Evolutionary conservation across 2,329 filamentous ascomycete genomes (phyloP), one percentile per base, ranked within the genome.

Genomic region (Coniochaeta sp.): DNA sequence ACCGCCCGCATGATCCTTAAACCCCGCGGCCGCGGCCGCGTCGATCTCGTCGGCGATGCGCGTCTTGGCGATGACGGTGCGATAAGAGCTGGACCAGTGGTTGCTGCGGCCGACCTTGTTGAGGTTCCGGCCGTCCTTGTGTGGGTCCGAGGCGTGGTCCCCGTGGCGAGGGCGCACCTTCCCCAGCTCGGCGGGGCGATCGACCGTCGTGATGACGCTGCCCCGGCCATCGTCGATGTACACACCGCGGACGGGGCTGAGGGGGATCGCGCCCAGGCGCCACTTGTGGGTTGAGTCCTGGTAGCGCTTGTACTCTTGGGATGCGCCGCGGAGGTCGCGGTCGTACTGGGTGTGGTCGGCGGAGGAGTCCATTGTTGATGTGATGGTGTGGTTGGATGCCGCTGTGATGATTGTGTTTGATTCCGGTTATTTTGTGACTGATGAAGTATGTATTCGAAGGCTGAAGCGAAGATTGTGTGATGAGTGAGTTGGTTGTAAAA

Each of bases 231-330:
- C 57, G 16, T 68, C 70, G n/a, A n/a, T n/a, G n/a, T n/a, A n/a
- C n/a, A n/a, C n/a, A n/a, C n/a, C n/a, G n/a, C n/a, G n/a, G n/a
- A n/a, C n/a, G n/a, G n/a, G 22, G 61, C 26, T 28, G 60, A 58
- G 2, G 63, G 59, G 4, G 69, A n/a, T 67, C 22, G 55, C 52
- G 51, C 73, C 72, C 13, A 65, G 61, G 8, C 66, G 62, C 73
- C 73, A 76, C 60, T 76, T 75, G 52, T 61, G 57, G 18, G 55
- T 57, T 4, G 65, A 65, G 57, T 75, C 70, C 63, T 74, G 75
- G 61, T 56, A 58, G 51, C 73, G 70, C 65, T 75, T 75, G 57
- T 63, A 67, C 59, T 72, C 71, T 53, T 67, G 68, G 54, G 66
- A 62, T 49, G 63, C 65, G 61, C 71, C 69, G 63, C 73, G 73